phyloP scores from a whole-genome alignment of 2,329 filamentous ascomycete genomes.

The Sphaerulina vaccinii region DNA sequence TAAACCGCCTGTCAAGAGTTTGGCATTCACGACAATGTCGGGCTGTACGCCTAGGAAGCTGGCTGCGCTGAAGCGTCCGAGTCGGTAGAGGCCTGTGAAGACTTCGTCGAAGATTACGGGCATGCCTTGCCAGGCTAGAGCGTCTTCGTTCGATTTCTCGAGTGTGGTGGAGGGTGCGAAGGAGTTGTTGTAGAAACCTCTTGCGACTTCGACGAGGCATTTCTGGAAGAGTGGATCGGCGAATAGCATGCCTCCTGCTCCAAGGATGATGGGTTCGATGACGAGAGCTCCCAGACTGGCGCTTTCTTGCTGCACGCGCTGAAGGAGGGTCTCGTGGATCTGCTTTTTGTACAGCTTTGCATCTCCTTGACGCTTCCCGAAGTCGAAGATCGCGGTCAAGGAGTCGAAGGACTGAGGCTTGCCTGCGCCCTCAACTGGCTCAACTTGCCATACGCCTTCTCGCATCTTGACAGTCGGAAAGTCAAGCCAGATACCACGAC shows the following conservation, averaged over 20 bases:
- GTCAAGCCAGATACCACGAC: slow-evolving; percentile 76
- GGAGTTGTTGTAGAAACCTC: slow-evolving; percentile 37
- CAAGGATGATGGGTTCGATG: slow-evolving; percentile 76
- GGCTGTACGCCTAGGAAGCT: slow-evolving; percentile 67
- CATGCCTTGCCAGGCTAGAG: slow-evolving; percentile 64
- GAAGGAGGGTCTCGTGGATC: slow-evolving; percentile 48
- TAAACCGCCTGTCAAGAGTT: slow-evolving; percentile 77
- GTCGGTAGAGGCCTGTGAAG: slow-evolving; percentile 80
- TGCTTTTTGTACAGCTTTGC: slow-evolving; percentile 32
- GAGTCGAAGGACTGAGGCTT: slow-evolving; percentile 46
- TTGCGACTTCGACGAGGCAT: slow-evolving; percentile 65
- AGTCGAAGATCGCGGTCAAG: slow-evolving; percentile 60
- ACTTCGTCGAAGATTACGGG: slow-evolving; percentile 84
- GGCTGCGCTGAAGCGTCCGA: slow-evolving; percentile 69
- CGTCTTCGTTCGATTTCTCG: slow-evolving; percentile 11
- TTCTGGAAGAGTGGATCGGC: slow-evolving; percentile 82
- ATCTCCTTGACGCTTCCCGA: slow-evolving; percentile 38
- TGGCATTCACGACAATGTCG: slow-evolving; percentile 79
- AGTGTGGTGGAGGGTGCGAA: background rate
- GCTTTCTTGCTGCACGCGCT: slow-evolving; percentile 53
- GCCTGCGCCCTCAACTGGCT: slow-evolving; percentile 49
- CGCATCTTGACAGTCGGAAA: slow-evolving; percentile 70
- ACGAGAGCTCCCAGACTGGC: slow-evolving; percentile 73
- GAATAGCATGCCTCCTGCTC: slow-evolving; percentile 80
- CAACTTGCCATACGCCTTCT: slow-evolving; percentile 65